Evolutionary conservation across 1,284 basidiomycete species (phyloP).

Genomic region (Heterobasidion parviporum): DNA sequence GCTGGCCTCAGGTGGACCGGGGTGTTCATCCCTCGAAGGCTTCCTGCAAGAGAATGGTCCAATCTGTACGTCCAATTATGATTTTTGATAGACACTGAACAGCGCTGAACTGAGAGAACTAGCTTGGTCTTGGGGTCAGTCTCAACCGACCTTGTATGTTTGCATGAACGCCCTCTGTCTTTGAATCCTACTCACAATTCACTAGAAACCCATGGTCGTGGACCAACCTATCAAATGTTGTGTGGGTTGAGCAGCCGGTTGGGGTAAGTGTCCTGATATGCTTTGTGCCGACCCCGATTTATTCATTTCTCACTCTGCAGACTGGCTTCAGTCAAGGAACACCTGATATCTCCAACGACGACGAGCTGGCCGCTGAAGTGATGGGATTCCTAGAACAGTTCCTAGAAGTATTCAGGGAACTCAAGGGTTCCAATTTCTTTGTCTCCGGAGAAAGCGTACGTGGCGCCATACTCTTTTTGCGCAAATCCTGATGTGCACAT

Average conservation of each 20-base stretch:
- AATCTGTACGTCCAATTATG: slow-evolving; percentile 18
- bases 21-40: slow-evolving; percentile 39
- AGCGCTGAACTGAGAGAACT: not conserved
- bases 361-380: slow-evolving; percentile 29
- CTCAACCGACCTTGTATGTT: slow-evolving; percentile 35
- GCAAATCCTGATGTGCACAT: not conserved
- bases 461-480: not conserved
- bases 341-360: slow-evolving; percentile 27
- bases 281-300: not conserved
- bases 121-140: slow-evolving; percentile 52
- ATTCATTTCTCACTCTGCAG: slow-evolving; percentile 6
- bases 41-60: slow-evolving; percentile 43
- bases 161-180: not conserved
- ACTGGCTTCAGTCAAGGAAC: slow-evolving; percentile 28
- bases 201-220: slow-evolving; percentile 27
- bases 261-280: slow-evolving; percentile 25
- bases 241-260: slow-evolving; percentile 45
- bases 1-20: slow-evolving; percentile 32
- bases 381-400: slow-evolving; percentile 30
- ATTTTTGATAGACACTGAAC: not conserved
- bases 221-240: slow-evolving; percentile 35
- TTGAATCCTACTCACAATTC: not conserved
- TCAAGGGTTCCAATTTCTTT: slow-evolving; percentile 30
- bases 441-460: slow-evolving; percentile 30
- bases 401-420: slow-evolving; percentile 27